Evolutionary conservation across 345 rosid species (phyloP).

Genomic region (rapeseed (Brassica napus)): DNA sequence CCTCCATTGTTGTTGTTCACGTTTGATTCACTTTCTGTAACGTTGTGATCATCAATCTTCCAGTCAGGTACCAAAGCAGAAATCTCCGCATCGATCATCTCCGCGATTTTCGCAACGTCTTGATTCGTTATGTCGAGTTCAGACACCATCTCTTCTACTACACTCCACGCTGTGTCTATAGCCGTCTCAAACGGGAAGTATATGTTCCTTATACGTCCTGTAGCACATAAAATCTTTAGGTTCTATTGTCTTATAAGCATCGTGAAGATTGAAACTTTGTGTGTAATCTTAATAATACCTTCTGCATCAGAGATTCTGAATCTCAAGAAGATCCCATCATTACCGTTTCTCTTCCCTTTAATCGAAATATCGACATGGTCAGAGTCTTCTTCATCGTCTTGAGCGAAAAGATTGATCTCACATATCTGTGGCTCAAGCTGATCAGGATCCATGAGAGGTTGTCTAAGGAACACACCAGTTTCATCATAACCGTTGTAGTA

Average conservation of each 20-base stretch:
- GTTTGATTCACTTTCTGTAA: conserved; percentile 37
- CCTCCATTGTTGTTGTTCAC: conserved; percentile 2
- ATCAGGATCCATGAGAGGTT: conserved; percentile 48
- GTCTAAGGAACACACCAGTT: conserved; percentile 48
- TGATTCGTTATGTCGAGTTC: conserved; percentile 82
- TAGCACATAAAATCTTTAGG: not conserved
- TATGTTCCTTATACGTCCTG: conserved; percentile 79
- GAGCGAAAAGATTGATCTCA: conserved; percentile 59
- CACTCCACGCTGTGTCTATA: conserved; percentile 71
- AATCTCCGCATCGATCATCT: conserved; percentile 83
- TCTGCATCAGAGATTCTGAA: conserved; percentile 82
- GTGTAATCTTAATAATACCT: conserved; percentile 45
- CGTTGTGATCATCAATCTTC: conserved; percentile 43
- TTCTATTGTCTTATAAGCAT: conserved; percentile 2
- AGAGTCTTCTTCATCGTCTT: conserved; percentile 50
- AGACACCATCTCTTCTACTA: conserved; percentile 86
- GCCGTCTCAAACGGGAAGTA: conserved; percentile 82
- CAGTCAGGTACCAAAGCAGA: conserved; percentile 67
- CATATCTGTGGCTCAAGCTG: conserved; percentile 46
- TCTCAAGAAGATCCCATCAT: conserved; percentile 77
- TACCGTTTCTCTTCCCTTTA: conserved; percentile 71
- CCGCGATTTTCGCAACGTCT: conserved; percentile 80
- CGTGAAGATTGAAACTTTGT: too few relatives aligned
- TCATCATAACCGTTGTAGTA: conserved; percentile 51
- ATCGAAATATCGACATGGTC: conserved; percentile 62